Percentiles rank a stretch among this genome's conserved stretches.
Conservation (phyloP, 2,329 filamentous ascomycete genomes). For the Thelonectria rubi region DNA sequence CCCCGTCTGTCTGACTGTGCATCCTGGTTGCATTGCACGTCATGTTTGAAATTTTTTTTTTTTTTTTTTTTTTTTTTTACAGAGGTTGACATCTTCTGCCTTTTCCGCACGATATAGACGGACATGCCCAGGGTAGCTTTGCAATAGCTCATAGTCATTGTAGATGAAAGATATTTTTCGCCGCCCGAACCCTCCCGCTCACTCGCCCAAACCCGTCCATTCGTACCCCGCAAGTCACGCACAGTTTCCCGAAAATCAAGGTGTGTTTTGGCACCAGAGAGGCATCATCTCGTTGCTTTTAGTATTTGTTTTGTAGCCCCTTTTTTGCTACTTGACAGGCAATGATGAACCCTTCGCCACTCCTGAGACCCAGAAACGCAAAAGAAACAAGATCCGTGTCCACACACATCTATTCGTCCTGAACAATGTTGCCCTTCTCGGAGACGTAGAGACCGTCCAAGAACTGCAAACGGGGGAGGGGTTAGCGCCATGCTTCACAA, state of each 20-base stretch:
- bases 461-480: conserved; percentile 75
- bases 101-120: conserved; percentile 22
- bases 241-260: conserved; percentile 16
- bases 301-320: conserved; percentile 54
- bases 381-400: conserved; percentile 59
- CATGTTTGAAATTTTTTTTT: too few relatives aligned
- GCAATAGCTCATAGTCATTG: conserved; percentile 28
- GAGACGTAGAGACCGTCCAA: conserved; percentile 99
- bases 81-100: neutral
- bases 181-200: conserved; percentile 25
- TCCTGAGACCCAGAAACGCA: conserved; percentile 70
- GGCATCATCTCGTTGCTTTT: conserved; percentile 51
- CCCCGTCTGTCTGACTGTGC: conserved; percentile 1
- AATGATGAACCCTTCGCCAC: conserved; percentile 70
- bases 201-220: conserved; percentile 13
- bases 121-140: conserved; percentile 12
- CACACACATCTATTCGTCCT: conserved; percentile 70
- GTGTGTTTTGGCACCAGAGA: conserved; percentile 40
- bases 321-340: conserved; percentile 66
- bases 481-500: conserved; percentile 32
- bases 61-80: too few relatives aligned
- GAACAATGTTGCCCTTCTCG: conserved; percentile 94
- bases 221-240: conserved; percentile 26
- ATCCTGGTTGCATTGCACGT: neutral
- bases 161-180: conserved; percentile 26